Evolutionary conservation across 805 yeast genomes (phyloP), one percentile per base, ranked within the genome.

Genomic region (Metschnikowia picachoensis): DNA sequence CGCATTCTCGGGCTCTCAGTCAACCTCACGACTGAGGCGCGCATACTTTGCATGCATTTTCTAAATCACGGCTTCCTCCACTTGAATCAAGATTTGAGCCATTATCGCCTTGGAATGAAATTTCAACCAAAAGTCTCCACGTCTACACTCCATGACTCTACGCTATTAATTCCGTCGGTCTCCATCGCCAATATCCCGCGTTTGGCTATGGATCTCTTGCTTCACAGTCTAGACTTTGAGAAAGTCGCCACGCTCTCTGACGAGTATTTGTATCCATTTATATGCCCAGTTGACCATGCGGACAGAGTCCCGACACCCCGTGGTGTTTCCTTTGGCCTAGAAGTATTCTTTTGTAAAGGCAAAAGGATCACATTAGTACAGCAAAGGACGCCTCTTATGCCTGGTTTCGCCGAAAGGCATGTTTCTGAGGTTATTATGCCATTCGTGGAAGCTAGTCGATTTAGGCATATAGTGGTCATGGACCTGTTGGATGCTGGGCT

Each of bases 151-250:
- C 36, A 43, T 9, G 66, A 64, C 36, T 64, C 78, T 1, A 73
- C 73, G 1, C 66, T 85, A n/a, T 60, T 92, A 1, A 35, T 94
- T 1, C 98, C 98, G 0, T 66, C 90, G 0, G 85, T 94, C 0
- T 81, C 97, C 3, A 77, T 87, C 6, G 98, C 96, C 8, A 94
- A 92, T 58, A 85, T 90, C 3, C 95, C 98, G 0, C 99, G 94
- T 62, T 67, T 92, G 40, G 66, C 91, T 0, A 64, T 78, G 6
- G 98, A 91, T 62, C 69, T 91, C 29, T 65, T 92, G 25, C 70
- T 90, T 9, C 85, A 84, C 56, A 79, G 83, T n/a, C 65, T 77
- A 20, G 72, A 70, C 4, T 77, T 83, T 47, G 51, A 64, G 46
- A 77, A 76, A 33, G 71, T 83, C 3, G 80, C 77, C 10, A 59